phyloP scores from a whole-genome alignment of 2,329 filamentous ascomycete species.

The Fonsecaea monophora region DNA sequence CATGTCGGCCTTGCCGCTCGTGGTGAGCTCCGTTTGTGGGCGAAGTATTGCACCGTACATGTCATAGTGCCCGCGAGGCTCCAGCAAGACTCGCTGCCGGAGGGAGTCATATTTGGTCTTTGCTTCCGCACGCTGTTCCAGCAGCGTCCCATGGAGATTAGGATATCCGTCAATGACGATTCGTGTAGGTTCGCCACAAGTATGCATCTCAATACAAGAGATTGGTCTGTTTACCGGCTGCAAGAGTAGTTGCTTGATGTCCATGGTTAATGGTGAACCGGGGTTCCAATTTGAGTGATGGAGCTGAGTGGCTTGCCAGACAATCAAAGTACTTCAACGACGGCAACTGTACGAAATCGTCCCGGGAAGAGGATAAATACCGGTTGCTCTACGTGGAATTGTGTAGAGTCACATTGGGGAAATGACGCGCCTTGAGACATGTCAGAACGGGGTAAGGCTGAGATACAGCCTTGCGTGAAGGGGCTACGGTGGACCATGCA shows the following conservation, averaged over 20 bases:
- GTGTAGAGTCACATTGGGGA: too few species aligned
- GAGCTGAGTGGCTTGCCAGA: too few species aligned
- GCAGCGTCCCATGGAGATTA: slow-evolving; percentile 48
- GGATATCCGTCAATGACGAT: slow-evolving; percentile 55
- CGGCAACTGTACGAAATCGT: not conserved
- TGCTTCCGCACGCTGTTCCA: slow-evolving; percentile 51
- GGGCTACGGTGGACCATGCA: not conserved
- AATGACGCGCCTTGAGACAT: too few species aligned
- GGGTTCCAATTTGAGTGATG: not conserved
- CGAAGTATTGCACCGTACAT: slow-evolving; percentile 60
- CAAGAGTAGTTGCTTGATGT: slow-evolving; percentile 12
- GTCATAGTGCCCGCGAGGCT: slow-evolving; percentile 58
- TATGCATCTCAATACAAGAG: slow-evolving; percentile 53
- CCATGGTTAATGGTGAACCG: slow-evolving; percentile 4
- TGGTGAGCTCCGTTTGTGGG: slow-evolving; percentile 52
- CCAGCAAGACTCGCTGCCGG: slow-evolving; percentile 52
- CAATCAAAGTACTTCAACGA: not conserved
- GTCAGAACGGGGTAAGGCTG: slow-evolving; percentile 9
- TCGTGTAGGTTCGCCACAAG: slow-evolving; percentile 58
- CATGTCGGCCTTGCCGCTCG: slow-evolving; percentile 52
- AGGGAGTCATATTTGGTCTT: slow-evolving; percentile 50
- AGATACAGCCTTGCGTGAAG: slow-evolving; percentile 9
- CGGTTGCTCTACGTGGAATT: too few species aligned
- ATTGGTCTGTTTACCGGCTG: slow-evolving; percentile 13
- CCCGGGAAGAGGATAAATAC: not conserved